phyloP scores from a whole-genome alignment of 129 eudicot genomes.

The Lactuca sativa region DNA sequence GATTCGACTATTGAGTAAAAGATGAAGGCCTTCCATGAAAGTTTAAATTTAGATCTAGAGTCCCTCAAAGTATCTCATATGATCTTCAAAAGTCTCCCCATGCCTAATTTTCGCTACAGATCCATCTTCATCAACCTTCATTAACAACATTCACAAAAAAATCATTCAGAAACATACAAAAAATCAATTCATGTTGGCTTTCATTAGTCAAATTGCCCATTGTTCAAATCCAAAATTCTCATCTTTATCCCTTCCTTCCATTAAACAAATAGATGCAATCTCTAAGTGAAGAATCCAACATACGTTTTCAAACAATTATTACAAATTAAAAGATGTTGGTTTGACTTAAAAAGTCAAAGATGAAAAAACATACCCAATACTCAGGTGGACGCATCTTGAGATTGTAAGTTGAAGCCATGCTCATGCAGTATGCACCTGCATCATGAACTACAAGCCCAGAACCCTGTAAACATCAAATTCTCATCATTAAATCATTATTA shows the following conservation, averaged over 20 bases:
- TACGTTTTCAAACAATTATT: too few relatives aligned
- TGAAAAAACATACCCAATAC: conserved; percentile 66
- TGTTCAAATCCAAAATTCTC: too few relatives aligned
- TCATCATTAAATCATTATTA: background rate
- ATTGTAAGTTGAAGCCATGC: conserved; percentile 95
- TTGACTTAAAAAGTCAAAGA: conserved; percentile 17
- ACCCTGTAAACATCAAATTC: conserved; percentile 47
- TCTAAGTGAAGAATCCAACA: too few relatives aligned
- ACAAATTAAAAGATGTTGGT: background rate
- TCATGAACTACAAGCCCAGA: conserved; percentile 92
- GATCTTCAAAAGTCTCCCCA: conserved; percentile 94
- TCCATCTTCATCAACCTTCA: conserved; percentile 88
- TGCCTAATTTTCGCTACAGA: conserved; percentile 78
- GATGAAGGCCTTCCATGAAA: background rate
- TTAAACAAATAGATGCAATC: too few relatives aligned
- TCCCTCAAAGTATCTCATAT: conserved; percentile 77
- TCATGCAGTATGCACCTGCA: conserved; percentile 99
- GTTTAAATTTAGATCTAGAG: conserved; percentile 31
- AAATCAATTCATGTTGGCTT: too few relatives aligned
- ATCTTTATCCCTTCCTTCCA: too few relatives aligned
- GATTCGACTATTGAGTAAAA: background rate
- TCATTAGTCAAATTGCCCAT: too few relatives aligned
- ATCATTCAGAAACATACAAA: too few relatives aligned
- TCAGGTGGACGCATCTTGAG: conserved; percentile 99
- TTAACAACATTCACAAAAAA: background rate